A percentile compares a stretch with the other conserved stretches of the same genome.
These are phyloP conservation scores for Yamadazyma buinensis DNA, from an alignment of 1,139 yeast species.

Conservation along the genomic window DNA sequence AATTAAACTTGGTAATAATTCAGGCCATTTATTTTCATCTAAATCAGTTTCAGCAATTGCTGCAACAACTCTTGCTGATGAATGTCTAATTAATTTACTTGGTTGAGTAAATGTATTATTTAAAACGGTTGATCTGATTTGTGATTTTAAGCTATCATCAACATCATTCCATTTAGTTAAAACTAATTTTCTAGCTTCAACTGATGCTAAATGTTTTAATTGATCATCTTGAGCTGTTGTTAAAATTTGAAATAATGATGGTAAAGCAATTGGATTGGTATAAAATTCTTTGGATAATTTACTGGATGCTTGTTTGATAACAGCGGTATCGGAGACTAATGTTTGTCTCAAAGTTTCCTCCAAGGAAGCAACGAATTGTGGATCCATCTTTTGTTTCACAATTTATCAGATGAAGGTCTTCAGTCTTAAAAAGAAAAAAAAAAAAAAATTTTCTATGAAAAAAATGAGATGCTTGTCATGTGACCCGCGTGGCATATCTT, in stretches of 20 bases:
- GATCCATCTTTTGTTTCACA: constrained; percentile 46
- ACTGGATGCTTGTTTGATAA: constrained; percentile 79
- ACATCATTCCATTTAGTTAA: constrained; percentile 64
- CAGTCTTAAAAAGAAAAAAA: too few relatives aligned
- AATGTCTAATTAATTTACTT: constrained; percentile 75
- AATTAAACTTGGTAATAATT: constrained; percentile 68
- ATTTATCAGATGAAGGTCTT: not conserved
- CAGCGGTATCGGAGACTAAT: constrained; percentile 70
- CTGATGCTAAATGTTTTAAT: constrained; percentile 84
- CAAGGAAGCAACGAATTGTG: constrained; percentile 61
- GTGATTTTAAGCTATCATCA: constrained; percentile 51
- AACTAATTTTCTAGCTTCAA: constrained; percentile 87
- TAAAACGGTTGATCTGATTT: constrained; percentile 66
- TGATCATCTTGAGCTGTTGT: constrained; percentile 62
- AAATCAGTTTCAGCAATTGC: constrained; percentile 80
- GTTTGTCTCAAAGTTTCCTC: constrained; percentile 78
- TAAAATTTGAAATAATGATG: constrained; percentile 78
- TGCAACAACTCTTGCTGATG: constrained; percentile 84
- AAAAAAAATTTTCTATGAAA: constrained; percentile 1
- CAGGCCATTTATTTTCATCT: constrained; percentile 66
- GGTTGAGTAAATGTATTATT: constrained; percentile 57
- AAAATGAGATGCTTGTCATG: constrained; percentile 1
- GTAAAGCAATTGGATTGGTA: constrained; percentile 66
- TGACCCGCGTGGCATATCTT: too few relatives aligned
- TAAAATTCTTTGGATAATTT: constrained; percentile 74